Evolutionary conservation across 495 filamentous ascomycete genomes (phyloP), one percentile per base, ranked within the genome.

Genomic region (Endocarpon pusillum): DNA sequence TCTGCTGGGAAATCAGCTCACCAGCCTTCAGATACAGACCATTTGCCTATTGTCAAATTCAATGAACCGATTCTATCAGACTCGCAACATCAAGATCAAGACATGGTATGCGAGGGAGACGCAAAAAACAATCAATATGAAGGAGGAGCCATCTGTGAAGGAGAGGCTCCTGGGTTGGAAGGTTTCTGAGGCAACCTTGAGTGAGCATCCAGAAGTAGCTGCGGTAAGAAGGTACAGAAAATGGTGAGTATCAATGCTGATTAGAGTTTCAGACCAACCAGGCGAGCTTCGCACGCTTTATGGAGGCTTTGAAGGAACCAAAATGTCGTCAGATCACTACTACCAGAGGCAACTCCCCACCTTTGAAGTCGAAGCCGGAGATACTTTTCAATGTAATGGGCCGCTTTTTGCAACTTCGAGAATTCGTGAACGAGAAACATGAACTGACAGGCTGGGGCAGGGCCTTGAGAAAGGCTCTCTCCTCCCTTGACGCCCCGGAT

Each of bases 371-470:
- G n/a, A 63, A 69, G 37, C 64, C 77, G n/a, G 69, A 92, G 42
- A 68, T 96, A 31, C 53, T 76, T 8, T 69, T 71, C 14, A 81
- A 94, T 47, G 69, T 78, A 3, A 54, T 83, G 32, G 93, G 82
- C 78, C 71, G 82, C 25, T 87, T 93, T 52, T 60, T 96, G 19
- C 83, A 94, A 50, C 61, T 96, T 25, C 76, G 86, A 30, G 83
- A 71, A 7, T 96, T 92, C 42, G 59, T 89, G 23, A 69, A 91
- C 40, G 67, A 75, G 31, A 69, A 73, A 30, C 89, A 96, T 53
- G 63, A 73, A 37, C 66, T 94, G 19, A 94, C 86, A 5, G 40
- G 53, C 18, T 94, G 86, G 87, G 89, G 89, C 18, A 65, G 73
- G 39, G 81, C 81, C 8, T 58, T 96, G 16, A 66, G 73, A 21